Evolutionary conservation across 1,284 basidiomycete genomes (phyloP).

Genomic region (Trichosporon inkin): DNA sequence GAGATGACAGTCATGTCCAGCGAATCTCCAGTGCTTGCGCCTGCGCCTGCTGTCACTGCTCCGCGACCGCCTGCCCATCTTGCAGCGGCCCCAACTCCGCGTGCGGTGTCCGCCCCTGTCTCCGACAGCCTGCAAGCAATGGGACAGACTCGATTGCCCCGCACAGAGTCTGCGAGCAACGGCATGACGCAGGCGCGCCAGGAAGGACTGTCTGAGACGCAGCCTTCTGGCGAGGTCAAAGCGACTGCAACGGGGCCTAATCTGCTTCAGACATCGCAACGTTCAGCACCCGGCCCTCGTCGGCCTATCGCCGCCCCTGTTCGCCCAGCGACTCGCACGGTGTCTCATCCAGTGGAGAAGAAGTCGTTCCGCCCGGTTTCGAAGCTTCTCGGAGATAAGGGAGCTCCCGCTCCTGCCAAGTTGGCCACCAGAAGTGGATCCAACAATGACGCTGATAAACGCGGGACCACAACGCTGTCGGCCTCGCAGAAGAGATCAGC

Average conservation of each 20-base stretch:
- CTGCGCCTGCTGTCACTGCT: neutral
- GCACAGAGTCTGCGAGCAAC: neutral
- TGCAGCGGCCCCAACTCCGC: neutral
- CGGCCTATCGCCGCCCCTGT: neutral
- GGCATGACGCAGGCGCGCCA: neutral
- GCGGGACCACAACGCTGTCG: neutral
- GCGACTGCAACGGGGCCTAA: neutral
- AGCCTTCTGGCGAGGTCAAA: neutral
- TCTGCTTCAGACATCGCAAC: neutral
- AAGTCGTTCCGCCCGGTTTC: constrained; percentile 20
- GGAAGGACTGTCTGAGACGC: neutral
- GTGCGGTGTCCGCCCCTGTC: neutral
- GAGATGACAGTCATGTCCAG: too few species aligned
- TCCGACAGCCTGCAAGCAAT: neutral
- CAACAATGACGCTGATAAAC: neutral
- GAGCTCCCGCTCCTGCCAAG: constrained; percentile 19
- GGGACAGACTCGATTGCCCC: neutral
- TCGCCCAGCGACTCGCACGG: neutral
- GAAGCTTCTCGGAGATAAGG: constrained; percentile 10
- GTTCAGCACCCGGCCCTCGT: neutral
- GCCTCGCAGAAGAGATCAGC: constrained; percentile 1
- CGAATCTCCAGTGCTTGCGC: too few species aligned
- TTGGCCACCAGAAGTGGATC: constrained; percentile 5
- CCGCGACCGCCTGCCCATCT: neutral
- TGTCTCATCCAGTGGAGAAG: constrained; percentile 15